Evolutionary conservation across 768 basidiomycete genomes (phyloP).

Genomic region (Kwoniella botswanensis): DNA sequence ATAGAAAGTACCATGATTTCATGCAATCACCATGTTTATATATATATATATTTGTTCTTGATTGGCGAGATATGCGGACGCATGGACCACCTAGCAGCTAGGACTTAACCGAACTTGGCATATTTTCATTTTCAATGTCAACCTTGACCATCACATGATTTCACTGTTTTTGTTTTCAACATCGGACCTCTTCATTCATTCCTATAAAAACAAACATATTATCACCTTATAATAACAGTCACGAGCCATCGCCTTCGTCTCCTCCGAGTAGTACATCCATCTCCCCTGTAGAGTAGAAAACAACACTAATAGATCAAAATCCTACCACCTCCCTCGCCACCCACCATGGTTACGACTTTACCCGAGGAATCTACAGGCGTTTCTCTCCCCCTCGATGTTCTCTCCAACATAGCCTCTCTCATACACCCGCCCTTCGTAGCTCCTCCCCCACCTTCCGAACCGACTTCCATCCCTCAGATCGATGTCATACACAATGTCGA

Average conservation of each 20-base stretch:
- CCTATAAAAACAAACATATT: not conserved
- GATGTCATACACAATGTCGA: slow-evolving; percentile 35
- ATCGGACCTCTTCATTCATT: not conserved
- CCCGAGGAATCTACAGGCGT: slow-evolving; percentile 1
- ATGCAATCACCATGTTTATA: slow-evolving; percentile 1
- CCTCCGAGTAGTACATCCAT: not conserved
- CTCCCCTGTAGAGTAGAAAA: not conserved
- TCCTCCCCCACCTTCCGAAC: slow-evolving; percentile 11
- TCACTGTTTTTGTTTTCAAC: not conserved
- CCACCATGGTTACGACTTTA: slow-evolving; percentile 12
- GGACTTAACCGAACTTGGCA: slow-evolving; percentile 13
- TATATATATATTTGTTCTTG: not conserved
- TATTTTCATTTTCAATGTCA: slow-evolving; percentile 10
- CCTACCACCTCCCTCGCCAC: not conserved
- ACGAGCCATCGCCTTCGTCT: not conserved
- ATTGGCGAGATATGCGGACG: not conserved
- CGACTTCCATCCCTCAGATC: slow-evolving; percentile 10
- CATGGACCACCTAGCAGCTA: not conserved
- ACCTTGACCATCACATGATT: slow-evolving; percentile 10
- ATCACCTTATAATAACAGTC: not conserved
- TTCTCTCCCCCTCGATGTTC: slow-evolving; percentile 46
- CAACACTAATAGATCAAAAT: not conserved
- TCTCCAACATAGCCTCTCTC: slow-evolving; percentile 44
- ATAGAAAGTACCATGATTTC: not conserved
- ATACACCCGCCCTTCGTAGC: slow-evolving; percentile 47